Evolutionary conservation across 768 basidiomycete genomes (phyloP).

Genomic region (Solioccasus polychromus): DNA sequence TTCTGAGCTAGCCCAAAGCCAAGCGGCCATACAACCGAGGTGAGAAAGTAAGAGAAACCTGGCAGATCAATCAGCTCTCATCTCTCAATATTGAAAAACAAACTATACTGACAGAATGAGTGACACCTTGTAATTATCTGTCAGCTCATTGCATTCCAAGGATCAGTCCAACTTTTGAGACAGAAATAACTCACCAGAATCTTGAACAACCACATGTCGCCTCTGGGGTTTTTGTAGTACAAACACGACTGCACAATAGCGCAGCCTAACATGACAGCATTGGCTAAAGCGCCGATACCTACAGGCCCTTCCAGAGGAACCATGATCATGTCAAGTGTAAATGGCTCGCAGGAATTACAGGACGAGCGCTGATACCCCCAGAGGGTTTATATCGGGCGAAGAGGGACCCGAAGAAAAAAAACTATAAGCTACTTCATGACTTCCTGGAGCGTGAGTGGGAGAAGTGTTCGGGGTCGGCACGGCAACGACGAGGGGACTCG

Average conservation of each 20-base stretch:
- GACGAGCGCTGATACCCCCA: neutral
- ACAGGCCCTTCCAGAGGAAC: slow-evolving; percentile 28
- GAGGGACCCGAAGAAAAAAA: too few species aligned
- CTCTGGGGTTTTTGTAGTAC: slow-evolving; percentile 22
- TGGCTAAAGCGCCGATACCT: slow-evolving; percentile 18
- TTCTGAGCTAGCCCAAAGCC: slow-evolving; percentile 19
- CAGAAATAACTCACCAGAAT: slow-evolving; percentile 14
- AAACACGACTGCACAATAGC: slow-evolving; percentile 24
- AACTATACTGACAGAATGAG: slow-evolving; percentile 18
- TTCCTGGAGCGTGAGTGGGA: slow-evolving; percentile 5
- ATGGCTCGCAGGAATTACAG: neutral
- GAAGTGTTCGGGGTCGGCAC: slow-evolving; percentile 8
- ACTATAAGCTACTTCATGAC: slow-evolving; percentile 7
- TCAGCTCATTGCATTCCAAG: slow-evolving; percentile 1
- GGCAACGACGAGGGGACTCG: slow-evolving; percentile 10
- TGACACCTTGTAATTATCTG: slow-evolving; percentile 8
- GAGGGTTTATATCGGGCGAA: slow-evolving; percentile 17
- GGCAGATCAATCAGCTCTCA: neutral
- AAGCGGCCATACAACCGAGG: slow-evolving; percentile 14
- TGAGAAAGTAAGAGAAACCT: slow-evolving; percentile 18
- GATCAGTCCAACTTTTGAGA: neutral
- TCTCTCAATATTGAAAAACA: neutral
- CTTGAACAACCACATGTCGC: slow-evolving; percentile 12
- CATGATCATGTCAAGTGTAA: slow-evolving; percentile 9
- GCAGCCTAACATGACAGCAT: slow-evolving; percentile 24